Conservation (phyloP, 2,329 filamentous ascomycete genomes). For the Epichloe typhina region DNA sequence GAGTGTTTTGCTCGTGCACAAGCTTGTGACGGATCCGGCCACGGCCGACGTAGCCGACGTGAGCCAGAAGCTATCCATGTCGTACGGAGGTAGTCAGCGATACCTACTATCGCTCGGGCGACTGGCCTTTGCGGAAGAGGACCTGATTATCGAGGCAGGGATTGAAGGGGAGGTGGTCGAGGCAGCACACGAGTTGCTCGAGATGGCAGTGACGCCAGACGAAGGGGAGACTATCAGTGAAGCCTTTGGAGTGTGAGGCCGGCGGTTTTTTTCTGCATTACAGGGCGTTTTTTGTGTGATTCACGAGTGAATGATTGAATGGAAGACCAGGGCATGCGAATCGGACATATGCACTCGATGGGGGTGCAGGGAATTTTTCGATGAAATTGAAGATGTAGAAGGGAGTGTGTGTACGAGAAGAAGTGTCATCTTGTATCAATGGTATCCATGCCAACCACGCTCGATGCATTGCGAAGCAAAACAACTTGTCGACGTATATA, state of each 20-base stretch:
- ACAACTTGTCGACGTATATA: too few species aligned
- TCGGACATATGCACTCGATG: too few species aligned
- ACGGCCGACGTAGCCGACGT: constrained; percentile 43
- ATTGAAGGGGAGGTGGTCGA: constrained; percentile 69
- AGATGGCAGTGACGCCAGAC: constrained; percentile 69
- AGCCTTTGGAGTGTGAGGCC: constrained; percentile 24
- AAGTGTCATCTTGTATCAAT: too few species aligned
- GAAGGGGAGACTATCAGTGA: constrained; percentile 34
- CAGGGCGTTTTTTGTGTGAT: background rate
- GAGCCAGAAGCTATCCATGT: constrained; percentile 54
- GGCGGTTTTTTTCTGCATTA: background rate
- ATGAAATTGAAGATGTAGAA: too few species aligned
- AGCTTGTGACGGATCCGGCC: constrained; percentile 33
- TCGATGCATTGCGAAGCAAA: too few species aligned
- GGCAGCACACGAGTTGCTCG: constrained; percentile 68
- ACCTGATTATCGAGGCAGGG: constrained; percentile 60
- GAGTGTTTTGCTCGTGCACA: constrained; percentile 36
- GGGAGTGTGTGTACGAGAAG: too few species aligned
- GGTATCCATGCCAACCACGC: too few species aligned
- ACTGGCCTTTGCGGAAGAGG: constrained; percentile 73
- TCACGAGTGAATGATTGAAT: too few species aligned
- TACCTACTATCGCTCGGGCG: constrained; percentile 70
- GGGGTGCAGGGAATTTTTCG: too few species aligned
- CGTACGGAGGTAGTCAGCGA: constrained; percentile 64
- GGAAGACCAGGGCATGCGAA: too few species aligned